phyloP scores from a whole-genome alignment of 2,329 filamentous ascomycete genomes.

The Aulographum hederae region DNA sequence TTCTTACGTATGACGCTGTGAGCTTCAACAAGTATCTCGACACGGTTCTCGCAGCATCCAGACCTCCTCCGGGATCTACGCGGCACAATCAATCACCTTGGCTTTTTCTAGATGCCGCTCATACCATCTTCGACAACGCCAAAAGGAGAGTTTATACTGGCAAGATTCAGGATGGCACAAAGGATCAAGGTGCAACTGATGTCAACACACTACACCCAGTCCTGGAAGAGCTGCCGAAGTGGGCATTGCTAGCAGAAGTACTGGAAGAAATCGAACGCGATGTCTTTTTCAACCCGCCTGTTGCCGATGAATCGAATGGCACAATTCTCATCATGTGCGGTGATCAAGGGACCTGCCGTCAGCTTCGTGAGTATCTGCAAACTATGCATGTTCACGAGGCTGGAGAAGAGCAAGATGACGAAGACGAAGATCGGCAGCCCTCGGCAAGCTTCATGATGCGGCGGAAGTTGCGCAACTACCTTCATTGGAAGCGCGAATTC shows the following conservation, averaged over 20 bases:
- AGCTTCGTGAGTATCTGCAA: conserved; percentile 79
- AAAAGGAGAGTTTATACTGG: conserved; percentile 73
- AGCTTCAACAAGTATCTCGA: conserved; percentile 87
- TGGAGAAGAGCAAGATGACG: conserved; percentile 22
- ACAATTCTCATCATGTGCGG: conserved; percentile 92
- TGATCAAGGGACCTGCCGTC: conserved; percentile 68
- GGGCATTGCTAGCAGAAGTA: conserved; percentile 74
- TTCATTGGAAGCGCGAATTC: conserved; percentile 82
- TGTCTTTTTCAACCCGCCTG: conserved; percentile 60
- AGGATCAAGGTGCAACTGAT: conserved; percentile 24
- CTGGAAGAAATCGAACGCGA: conserved; percentile 87
- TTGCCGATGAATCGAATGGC: conserved; percentile 73
- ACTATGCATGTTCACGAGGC: conserved; percentile 60
- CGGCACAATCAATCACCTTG: conserved; percentile 83
- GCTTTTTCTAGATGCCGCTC: conserved; percentile 88
- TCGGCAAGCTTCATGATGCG: conserved; percentile 84
- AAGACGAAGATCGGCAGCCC: conserved; percentile 31
- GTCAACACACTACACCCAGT: conserved; percentile 48
- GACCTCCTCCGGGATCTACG: conserved; percentile 71
- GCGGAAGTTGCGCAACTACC: conserved; percentile 66
- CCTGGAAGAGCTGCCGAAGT: conserved; percentile 89
- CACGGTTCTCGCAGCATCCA: conserved; percentile 79
- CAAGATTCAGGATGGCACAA: conserved; percentile 25
- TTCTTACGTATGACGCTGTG: conserved; percentile 77
- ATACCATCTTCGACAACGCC: conserved; percentile 83